Conservation (phyloP, 352 stramenopile species). For the Pythium sukuiense region DNA sequence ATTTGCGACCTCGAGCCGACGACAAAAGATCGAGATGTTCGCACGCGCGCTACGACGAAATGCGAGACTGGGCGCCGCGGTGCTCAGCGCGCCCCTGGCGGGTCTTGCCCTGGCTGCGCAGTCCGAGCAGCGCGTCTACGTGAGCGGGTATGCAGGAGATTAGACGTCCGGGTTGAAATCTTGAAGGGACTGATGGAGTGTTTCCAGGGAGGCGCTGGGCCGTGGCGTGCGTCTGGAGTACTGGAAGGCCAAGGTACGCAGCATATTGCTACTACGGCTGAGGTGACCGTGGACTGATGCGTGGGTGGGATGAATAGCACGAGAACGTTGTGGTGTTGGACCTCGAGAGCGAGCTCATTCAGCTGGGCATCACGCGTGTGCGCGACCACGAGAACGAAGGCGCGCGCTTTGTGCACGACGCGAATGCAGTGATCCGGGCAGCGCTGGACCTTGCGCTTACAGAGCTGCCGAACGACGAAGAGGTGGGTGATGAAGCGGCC, state of each 20-base stretch:
- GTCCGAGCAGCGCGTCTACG: slow-evolving; percentile 64
- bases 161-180: background rate
- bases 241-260: slow-evolving; percentile 81
- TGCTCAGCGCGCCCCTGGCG: slow-evolving; percentile 38
- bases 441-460: slow-evolving; percentile 73
- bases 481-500: slow-evolving; percentile 34
- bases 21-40: slow-evolving; percentile 25
- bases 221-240: slow-evolving; percentile 78
- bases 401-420: slow-evolving; percentile 66
- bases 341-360: slow-evolving; percentile 82
- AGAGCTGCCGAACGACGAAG: slow-evolving; percentile 79
- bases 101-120: slow-evolving; percentile 28
- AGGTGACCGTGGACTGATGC: background rate
- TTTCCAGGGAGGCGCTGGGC: slow-evolving; percentile 65
- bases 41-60: slow-evolving; percentile 20
- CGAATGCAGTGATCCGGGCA: slow-evolving; percentile 67
- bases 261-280: background rate
- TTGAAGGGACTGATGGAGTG: too few relatives aligned
- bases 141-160: slow-evolving; percentile 47
- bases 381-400: slow-evolving; percentile 73
- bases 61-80: slow-evolving; percentile 29
- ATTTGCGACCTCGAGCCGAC: background rate
- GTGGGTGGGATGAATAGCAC: slow-evolving; percentile 40
- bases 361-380: slow-evolving; percentile 79
- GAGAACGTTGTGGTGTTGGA: slow-evolving; percentile 87